Evolutionary conservation across 441 rosid genomes (phyloP), one percentile per base, ranked within the genome.

Genomic region (Biscutella laevigata): DNA sequence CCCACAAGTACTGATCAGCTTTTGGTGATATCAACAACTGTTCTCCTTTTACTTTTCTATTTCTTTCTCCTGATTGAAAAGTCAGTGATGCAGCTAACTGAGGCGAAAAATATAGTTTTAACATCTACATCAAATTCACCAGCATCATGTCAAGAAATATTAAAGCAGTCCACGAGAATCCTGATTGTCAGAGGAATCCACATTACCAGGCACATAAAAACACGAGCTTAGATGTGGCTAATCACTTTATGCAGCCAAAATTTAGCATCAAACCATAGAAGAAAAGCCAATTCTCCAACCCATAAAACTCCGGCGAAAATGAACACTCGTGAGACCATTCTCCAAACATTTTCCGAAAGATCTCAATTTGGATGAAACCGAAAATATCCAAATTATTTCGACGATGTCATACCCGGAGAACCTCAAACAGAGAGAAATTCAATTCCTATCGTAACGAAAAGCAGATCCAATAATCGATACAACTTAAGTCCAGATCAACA

Each of bases 401-500:
- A 29, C 36, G n/a, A 14, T 58, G 30, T 0, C 54, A 14, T 14
- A 50, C 40, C n/a, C 38, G 7, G 10, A 26, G 27, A 35, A 25
- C 14, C 38, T 12, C 17, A 58, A 71, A 51, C 38, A 46, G 26
- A 47, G 39, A 4, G 13, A 29, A 38, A 1, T 13, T 8, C 17
- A 14, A 30, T 36, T 44, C 48, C 32, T 43, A 12, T 40, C 30
- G n/a, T 10, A 15, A 30, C 42, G 27, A 13, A 15, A 10, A 49
- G 2, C 54, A 44, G 59, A 58, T 66, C 71, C 52, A 52, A 59
- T 22, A 36, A 63, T 55, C 62, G 62, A 29, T 63, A 45, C 56
- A 41, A 53, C 48, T 26, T 19, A 40, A 47, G 58, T 33, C n/a
- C 36, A 62, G 14, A 44, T 14, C 40, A 44, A 54, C 26, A 37